Conservation (phyloP, 495 filamentous ascomycete genomes). For the Penicillium malachiteum region DNA sequence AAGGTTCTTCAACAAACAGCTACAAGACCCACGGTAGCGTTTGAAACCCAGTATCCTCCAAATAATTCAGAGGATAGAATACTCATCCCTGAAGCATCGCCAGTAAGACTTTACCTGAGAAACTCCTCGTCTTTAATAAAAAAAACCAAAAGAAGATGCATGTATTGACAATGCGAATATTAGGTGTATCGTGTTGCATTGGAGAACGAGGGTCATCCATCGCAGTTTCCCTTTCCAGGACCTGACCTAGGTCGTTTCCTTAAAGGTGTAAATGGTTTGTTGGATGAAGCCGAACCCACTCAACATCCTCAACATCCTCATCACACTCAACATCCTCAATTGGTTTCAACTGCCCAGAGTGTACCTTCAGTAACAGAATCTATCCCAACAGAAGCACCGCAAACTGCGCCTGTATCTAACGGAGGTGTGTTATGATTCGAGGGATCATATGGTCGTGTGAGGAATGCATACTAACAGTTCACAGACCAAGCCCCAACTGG, state of each 20-base stretch:
- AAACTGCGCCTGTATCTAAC: not conserved
- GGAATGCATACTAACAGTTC: slow-evolving; percentile 2
- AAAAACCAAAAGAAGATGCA: not conserved
- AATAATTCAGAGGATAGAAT: slow-evolving; percentile 23
- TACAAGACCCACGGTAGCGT: slow-evolving; percentile 17
- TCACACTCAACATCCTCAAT: not conserved
- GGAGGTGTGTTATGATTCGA: not conserved
- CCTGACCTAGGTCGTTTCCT: slow-evolving; percentile 16
- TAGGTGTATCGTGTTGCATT: slow-evolving; percentile 41
- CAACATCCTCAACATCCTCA: not conserved
- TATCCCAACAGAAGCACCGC: not conserved
- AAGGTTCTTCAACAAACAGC: slow-evolving; percentile 18
- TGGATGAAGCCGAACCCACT: slow-evolving; percentile 12
- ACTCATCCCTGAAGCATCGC: slow-evolving; percentile 25
- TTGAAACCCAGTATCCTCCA: slow-evolving; percentile 41
- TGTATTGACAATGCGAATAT: slow-evolving; percentile 4
- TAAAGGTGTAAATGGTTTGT: slow-evolving; percentile 24
- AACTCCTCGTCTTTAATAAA: not conserved
- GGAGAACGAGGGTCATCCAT: slow-evolving; percentile 42
- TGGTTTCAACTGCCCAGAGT: not conserved
- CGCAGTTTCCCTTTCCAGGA: slow-evolving; percentile 34
- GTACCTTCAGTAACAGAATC: not conserved
- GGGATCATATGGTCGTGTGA: not conserved
- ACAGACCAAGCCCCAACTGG: slow-evolving; percentile 5
- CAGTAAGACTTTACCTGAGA: slow-evolving; percentile 26